Conservation (phyloP, 129 eudicot genomes). For the Chrysanthemum seticuspe region DNA sequence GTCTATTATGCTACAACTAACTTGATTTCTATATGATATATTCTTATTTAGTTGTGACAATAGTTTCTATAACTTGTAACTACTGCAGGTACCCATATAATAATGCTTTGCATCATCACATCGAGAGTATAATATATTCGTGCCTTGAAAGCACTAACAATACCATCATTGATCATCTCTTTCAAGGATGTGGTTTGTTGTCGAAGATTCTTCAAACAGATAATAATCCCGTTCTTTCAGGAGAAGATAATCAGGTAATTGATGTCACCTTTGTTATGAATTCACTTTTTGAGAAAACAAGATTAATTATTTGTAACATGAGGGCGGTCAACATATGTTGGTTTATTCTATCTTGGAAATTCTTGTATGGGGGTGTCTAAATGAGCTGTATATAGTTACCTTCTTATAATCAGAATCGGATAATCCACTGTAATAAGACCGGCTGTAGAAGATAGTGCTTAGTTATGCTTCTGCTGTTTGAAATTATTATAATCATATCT, state of each 20-base stretch:
- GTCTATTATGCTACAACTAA: constrained; percentile 8
- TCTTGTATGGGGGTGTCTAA: no score
- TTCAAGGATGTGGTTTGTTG: constrained; percentile 63
- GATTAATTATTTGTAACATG: background rate
- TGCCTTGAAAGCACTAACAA: constrained; percentile 71
- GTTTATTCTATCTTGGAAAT: background rate
- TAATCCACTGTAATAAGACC: no score
- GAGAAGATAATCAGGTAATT: constrained; percentile 56
- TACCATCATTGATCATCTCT: constrained; percentile 62
- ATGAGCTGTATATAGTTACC: no score
- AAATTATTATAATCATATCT: background rate
- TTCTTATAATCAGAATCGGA: no score
- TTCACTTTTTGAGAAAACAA: background rate
- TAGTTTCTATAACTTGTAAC: background rate
- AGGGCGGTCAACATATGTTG: background rate
- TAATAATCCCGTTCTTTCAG: constrained; percentile 43
- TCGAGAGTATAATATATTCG: constrained; percentile 81
- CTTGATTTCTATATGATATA: background rate
- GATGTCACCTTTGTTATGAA: background rate
- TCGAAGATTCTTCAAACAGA: constrained; percentile 59
- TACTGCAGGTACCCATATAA: constrained; percentile 82
- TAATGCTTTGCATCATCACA: constrained; percentile 94
- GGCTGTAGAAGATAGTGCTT: no score
- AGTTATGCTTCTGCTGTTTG: background rate
- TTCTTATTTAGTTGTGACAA: background rate